A percentile compares a stretch with the other conserved stretches of the same genome.
Conservation (phyloP, 495 filamentous ascomycete genomes). For the Penicillium mononematosum region DNA sequence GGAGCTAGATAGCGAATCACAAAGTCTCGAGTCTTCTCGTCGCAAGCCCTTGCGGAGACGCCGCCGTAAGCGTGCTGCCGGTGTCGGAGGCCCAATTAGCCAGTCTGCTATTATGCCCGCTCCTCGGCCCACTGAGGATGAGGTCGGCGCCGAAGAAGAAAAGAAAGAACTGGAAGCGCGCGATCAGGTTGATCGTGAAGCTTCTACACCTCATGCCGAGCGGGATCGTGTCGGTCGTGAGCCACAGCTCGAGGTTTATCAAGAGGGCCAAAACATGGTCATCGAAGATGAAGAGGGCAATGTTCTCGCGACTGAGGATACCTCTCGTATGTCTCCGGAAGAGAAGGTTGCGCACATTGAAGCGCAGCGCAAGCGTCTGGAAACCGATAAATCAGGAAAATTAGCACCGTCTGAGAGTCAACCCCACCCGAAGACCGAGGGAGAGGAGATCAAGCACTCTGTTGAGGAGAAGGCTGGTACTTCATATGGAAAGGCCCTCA, state of each 20-base stretch:
- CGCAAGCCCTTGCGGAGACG: slow-evolving; percentile 51
- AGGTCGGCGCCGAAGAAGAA: slow-evolving; percentile 21
- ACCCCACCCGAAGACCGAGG: slow-evolving; percentile 46
- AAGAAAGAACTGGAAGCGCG: slow-evolving; percentile 42
- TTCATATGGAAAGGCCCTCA: slow-evolving; percentile 35
- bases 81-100: slow-evolving; percentile 82
- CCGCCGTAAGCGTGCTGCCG: slow-evolving; percentile 69
- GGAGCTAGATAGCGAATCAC: slow-evolving; percentile 49
- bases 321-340: slow-evolving; percentile 39
- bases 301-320: slow-evolving; percentile 61
- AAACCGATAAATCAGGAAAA: slow-evolving; percentile 51
- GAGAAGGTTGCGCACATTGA: slow-evolving; percentile 55
- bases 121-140: slow-evolving; percentile 46
- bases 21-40: slow-evolving; percentile 58
- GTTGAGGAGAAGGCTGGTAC: slow-evolving; percentile 31
- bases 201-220: slow-evolving; percentile 33
- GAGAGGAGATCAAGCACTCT: slow-evolving; percentile 42
- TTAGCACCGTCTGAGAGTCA: slow-evolving; percentile 41
- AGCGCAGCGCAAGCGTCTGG: slow-evolving; percentile 58
- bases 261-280: slow-evolving; percentile 80
- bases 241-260: slow-evolving; percentile 62
- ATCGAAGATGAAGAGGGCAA: slow-evolving; percentile 88
- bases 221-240: slow-evolving; percentile 38
- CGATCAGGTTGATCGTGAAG: slow-evolving; percentile 34
- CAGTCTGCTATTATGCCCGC: slow-evolving; percentile 83